phyloP scores from a whole-genome alignment of 1,139 yeast genomes.

The Pneumocystis wakefieldiae region DNA sequence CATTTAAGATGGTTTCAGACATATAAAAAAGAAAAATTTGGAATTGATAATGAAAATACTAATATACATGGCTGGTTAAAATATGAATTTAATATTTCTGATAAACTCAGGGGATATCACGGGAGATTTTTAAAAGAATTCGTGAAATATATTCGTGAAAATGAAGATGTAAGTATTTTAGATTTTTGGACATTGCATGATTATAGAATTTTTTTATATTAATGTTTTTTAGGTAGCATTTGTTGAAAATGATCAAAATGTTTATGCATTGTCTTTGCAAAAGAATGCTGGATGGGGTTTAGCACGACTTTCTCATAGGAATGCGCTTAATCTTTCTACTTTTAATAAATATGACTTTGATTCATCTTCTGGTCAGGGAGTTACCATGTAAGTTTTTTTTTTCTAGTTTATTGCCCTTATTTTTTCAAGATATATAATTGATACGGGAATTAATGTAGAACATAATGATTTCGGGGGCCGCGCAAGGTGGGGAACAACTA shows the following conservation, averaged over 20 bases:
- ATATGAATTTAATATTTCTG: constrained; percentile 49
- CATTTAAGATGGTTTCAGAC: constrained; percentile 28
- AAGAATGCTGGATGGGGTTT: constrained; percentile 90
- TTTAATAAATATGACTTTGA: constrained; percentile 81
- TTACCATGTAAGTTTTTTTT: constrained; percentile 44
- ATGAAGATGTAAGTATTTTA: constrained; percentile 59
- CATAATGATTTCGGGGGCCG: constrained; percentile 84
- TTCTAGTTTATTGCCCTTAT: background rate
- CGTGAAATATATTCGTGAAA: constrained; percentile 51
- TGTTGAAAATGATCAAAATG: constrained; percentile 18
- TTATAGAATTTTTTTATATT: constrained; percentile 72
- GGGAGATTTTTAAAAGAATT: constrained; percentile 35
- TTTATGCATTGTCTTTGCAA: constrained; percentile 7
- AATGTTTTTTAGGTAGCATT: constrained; percentile 35
- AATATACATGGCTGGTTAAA: constrained; percentile 37
- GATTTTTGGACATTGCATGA: constrained; percentile 48
- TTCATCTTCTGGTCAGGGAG: constrained; percentile 77
- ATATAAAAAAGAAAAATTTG: constrained; percentile 29
- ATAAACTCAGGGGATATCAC: constrained; percentile 27
- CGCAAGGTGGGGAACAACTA: constrained; percentile 85
- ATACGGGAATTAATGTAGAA: constrained; percentile 73
- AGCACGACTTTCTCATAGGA: constrained; percentile 85
- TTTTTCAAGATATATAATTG: constrained; percentile 41
- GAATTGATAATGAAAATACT: constrained; percentile 25
- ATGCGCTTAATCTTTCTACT: constrained; percentile 55